phyloP scores from a whole-genome alignment of 129 eudicot genomes.

The Erigeron canadensis region DNA sequence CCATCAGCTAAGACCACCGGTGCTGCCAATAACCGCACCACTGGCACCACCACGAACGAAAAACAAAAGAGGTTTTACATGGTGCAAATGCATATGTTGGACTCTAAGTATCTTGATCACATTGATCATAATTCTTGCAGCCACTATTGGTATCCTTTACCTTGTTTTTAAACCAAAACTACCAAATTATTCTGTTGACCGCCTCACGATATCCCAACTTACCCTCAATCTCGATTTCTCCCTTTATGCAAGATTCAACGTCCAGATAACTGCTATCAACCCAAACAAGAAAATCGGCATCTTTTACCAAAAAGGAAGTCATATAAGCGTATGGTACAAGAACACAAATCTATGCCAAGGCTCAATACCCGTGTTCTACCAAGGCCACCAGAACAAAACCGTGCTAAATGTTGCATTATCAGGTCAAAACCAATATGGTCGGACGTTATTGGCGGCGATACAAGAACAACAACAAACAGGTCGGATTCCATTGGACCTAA shows the following conservation, averaged over 20 bases:
- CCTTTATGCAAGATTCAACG: slow-evolving; percentile 67
- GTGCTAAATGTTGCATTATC: slow-evolving; percentile 49
- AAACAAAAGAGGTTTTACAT: slow-evolving; percentile 33
- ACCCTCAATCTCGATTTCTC: slow-evolving; percentile 59
- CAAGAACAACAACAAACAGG: slow-evolving; percentile 82
- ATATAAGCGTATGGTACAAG: slow-evolving; percentile 76
- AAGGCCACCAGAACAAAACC: slow-evolving; percentile 71
- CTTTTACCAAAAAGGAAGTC: slow-evolving; percentile 74
- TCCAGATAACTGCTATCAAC: slow-evolving; percentile 70
- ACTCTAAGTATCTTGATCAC: slow-evolving; percentile 46
- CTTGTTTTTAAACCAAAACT: slow-evolving; percentile 69
- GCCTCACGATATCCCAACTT: slow-evolving; percentile 59
- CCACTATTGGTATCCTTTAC: slow-evolving; percentile 54
- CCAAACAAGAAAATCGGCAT: slow-evolving; percentile 89
- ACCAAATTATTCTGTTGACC: slow-evolving; percentile 76
- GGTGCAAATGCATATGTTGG: slow-evolving; percentile 74
- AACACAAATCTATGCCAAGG: slow-evolving; percentile 81
- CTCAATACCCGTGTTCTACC: slow-evolving; percentile 70
- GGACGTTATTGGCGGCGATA: slow-evolving; percentile 54
- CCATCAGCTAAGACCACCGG: slow-evolving; percentile 29
- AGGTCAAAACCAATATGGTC: slow-evolving; percentile 76
- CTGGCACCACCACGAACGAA: slow-evolving; percentile 27
- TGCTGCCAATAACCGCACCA: background rate
- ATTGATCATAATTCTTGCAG: slow-evolving; percentile 50
- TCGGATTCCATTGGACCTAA: slow-evolving; percentile 68